phyloP scores from a whole-genome alignment of 1,284 basidiomycete species.

The Naganishia albida region DNA sequence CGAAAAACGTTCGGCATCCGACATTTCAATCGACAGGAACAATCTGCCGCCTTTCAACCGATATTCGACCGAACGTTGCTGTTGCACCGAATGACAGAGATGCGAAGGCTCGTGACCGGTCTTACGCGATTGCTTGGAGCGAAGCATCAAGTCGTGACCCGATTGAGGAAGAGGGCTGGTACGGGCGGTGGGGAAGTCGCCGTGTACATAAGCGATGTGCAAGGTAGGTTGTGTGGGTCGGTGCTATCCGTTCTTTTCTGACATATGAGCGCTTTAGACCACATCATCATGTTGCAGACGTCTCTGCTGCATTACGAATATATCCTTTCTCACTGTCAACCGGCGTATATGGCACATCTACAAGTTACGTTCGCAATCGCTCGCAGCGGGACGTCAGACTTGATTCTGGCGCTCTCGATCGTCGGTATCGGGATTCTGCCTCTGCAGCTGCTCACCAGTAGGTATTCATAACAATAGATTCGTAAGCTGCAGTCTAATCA shows the following conservation, averaged over 20 bases:
- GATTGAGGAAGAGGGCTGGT: slow-evolving; percentile 70
- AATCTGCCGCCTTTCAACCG: slow-evolving; percentile 34
- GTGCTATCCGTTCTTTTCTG: not conserved
- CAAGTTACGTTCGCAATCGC: slow-evolving; percentile 64
- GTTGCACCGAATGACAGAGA: slow-evolving; percentile 73
- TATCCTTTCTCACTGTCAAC: slow-evolving; percentile 82
- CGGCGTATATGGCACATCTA: slow-evolving; percentile 78
- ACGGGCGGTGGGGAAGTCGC: slow-evolving; percentile 65
- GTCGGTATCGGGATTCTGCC: slow-evolving; percentile 71
- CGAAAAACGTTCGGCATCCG: slow-evolving; percentile 6
- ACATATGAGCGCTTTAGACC: slow-evolving; percentile 61
- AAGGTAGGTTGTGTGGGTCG: slow-evolving; percentile 62
- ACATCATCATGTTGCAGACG: slow-evolving; percentile 83
- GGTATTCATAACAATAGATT: slow-evolving; percentile 34
- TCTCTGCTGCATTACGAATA: slow-evolving; percentile 86
- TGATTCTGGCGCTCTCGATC: slow-evolving; percentile 67
- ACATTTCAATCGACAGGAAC: slow-evolving; percentile 7
- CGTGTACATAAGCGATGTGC: slow-evolving; percentile 89
- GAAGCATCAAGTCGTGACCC: slow-evolving; percentile 80
- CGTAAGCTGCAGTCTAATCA: too few species aligned
- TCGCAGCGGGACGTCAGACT: slow-evolving; percentile 66
- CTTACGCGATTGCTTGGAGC: slow-evolving; percentile 73
- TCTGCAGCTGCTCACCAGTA: slow-evolving; percentile 67
- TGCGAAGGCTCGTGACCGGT: slow-evolving; percentile 78
- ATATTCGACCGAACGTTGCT: slow-evolving; percentile 55